phyloP scores from a whole-genome alignment of 768 basidiomycete genomes.

The Naganishia friedmannii region DNA sequence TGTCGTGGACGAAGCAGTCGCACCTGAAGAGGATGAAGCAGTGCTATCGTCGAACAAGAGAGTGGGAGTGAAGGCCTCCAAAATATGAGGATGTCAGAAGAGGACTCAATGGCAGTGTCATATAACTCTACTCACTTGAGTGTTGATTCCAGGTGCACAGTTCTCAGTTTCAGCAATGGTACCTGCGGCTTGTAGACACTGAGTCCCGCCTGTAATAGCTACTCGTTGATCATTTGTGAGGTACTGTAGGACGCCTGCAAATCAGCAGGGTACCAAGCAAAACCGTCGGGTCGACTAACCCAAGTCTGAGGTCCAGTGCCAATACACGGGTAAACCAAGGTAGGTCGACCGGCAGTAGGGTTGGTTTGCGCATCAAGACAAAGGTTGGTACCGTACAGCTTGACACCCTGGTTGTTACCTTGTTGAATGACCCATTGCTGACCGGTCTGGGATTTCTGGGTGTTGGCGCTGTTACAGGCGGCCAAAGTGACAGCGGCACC shows the following conservation, averaged over 20 bases:
- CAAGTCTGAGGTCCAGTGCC: conserved; percentile 34
- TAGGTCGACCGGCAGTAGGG: conserved; percentile 23
- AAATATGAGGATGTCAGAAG: neutral
- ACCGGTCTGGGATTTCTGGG: conserved; percentile 29
- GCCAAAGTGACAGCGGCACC: conserved; percentile 31
- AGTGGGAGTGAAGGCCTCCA: conserved; percentile 29
- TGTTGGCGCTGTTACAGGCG: conserved; percentile 33
- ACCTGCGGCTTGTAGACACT: conserved; percentile 32
- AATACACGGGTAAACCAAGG: conserved; percentile 24
- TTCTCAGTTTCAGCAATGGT: conserved; percentile 30
- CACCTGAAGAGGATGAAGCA: conserved; percentile 20
- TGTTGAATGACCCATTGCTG: conserved; percentile 38
- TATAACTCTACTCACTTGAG: conserved; percentile 31
- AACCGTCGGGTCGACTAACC: neutral
- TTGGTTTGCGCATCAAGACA: conserved; percentile 35
- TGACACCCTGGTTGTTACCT: conserved; percentile 38
- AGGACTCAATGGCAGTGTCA: too few relatives aligned
- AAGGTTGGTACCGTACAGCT: conserved; percentile 34
- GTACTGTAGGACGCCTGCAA: conserved; percentile 2
- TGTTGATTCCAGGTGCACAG: conserved; percentile 33
- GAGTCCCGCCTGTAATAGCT: conserved; percentile 33
- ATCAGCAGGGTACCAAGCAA: neutral
- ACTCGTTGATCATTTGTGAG: conserved; percentile 35
- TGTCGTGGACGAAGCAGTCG: conserved; percentile 1
- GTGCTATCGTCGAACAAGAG: conserved; percentile 35